These are phyloP conservation scores for Coniella vitis DNA, from an alignment of 2,329 filamentous ascomycete genomes.

Conservation along the genomic window DNA sequence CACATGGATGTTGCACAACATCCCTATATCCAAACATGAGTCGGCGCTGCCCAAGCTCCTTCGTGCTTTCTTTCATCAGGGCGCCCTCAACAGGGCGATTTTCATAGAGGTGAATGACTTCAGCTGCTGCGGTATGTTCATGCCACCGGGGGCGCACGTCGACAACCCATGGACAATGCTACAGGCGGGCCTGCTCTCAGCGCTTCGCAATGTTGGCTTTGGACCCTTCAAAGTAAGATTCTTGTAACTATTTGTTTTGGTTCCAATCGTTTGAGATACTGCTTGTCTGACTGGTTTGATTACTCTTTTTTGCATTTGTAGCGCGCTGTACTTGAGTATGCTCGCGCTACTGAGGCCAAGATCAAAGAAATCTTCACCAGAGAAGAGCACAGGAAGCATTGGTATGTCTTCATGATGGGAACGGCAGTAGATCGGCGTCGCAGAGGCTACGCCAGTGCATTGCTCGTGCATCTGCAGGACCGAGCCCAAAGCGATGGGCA, in stretches of 20 bases:
- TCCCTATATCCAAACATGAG: background rate
- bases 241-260: too few relatives aligned
- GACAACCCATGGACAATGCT: background rate
- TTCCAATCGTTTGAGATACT: too few relatives aligned
- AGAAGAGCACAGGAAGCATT: background rate
- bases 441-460: background rate
- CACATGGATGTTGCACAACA: conserved; percentile 1
- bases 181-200: background rate
- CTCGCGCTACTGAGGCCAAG: background rate
- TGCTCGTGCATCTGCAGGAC: background rate
- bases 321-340: conserved; percentile 3
- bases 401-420: conserved; percentile 8
- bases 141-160: background rate
- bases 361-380: background rate
- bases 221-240: background rate
- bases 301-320: background rate
- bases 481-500: background rate
- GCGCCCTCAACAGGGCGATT: background rate
- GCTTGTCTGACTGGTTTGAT: background rate
- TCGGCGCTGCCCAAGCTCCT: background rate
- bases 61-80: background rate
- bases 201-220: background rate
- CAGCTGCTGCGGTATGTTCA: background rate
- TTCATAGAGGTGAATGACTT: conserved; percentile 1
- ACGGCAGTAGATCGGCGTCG: background rate